Base-by-base conservation (phyloP, 192 early-diverging fungal species). In the Backusella macrospora region DNA sequence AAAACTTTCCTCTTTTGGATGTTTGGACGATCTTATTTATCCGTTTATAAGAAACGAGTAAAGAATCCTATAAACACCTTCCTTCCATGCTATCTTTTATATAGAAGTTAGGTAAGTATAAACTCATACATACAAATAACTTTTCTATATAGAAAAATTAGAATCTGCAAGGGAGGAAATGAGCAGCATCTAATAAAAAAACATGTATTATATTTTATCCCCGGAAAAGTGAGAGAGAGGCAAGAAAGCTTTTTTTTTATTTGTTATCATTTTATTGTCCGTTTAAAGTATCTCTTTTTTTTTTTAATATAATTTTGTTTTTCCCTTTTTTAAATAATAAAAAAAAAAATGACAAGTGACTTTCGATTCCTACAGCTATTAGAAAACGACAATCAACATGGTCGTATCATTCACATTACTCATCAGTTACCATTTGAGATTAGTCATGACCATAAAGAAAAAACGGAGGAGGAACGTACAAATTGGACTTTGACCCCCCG, bases 361-460 rank as follows among this genome's bases (percentile, higher is more conserved):
- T 55, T 55, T 55, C 49, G 21, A 12, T 71, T 55, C 23, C n/a
- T 71, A 43, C 29, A 37, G 0, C 37, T 48, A n/a, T 37, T 52
- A 38, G 21, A 6, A 23, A 23, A 68, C 40, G 26, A 46, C 43
- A 26, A 10, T 45, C 21, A 72, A 9, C 18, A 76, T 52, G 75
- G 68, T 15, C 79, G 85, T 13, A 77, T 89, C 29, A 83, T 89
- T 55, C 85, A 83, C 69, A 83, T 87, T 23, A 86, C 87, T 13
- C 87, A 89, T 62, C 78, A 85, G 59, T 78, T 89, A 13, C 87
- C 87, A 5, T 86, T 80, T 77, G 77, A 76, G 23, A 55, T 80
- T 12, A 40, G 34, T 38, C 79, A 79, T 62, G 72, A 75, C 34
- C n/a, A 78, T 34, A 73, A 74, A 40, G 73, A 74, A 71, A 34